Evolutionary conservation across 495 filamentous ascomycete species (phyloP).

Genomic region (Penicilliopsis zonata): DNA sequence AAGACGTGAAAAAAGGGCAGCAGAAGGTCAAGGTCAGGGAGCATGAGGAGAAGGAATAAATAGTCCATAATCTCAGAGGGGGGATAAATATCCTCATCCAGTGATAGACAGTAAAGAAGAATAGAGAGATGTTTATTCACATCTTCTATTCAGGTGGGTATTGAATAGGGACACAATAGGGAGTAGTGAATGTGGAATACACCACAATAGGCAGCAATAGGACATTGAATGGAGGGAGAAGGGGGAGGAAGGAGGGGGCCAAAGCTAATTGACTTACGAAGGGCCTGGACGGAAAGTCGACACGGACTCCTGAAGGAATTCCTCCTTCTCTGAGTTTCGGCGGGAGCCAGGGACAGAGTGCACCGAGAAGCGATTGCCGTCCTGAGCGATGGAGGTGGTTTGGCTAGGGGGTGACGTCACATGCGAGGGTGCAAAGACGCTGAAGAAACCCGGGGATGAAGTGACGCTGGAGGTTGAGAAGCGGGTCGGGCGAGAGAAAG

Average conservation of each 20-base stretch:
- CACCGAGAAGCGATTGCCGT: slow-evolving; percentile 41
- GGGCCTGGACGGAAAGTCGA: slow-evolving; percentile 23
- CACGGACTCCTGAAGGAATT: slow-evolving; percentile 21
- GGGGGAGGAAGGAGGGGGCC: neutral
- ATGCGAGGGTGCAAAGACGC: slow-evolving; percentile 59
- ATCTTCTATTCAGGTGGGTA: no score
- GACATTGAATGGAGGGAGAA: slow-evolving; percentile 5
- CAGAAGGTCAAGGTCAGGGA: slow-evolving; percentile 4
- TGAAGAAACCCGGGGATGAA: slow-evolving; percentile 66
- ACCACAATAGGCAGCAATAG: no score
- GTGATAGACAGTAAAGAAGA: no score
- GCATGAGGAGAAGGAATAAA: slow-evolving; percentile 5
- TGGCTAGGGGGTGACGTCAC: slow-evolving; percentile 46
- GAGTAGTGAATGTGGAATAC: no score
- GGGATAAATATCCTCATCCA: no score
- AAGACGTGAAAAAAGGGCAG: slow-evolving; percentile 4
- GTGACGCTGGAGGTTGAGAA: slow-evolving; percentile 75
- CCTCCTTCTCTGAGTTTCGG: slow-evolving; percentile 45
- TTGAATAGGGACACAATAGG: no score
- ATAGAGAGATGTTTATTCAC: no score
- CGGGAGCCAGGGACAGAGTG: slow-evolving; percentile 80
- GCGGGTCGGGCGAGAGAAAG: slow-evolving; percentile 64
- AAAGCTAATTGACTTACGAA: slow-evolving; percentile 23
- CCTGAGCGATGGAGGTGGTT: slow-evolving; percentile 6
- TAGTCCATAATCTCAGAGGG: no score